Conservation (phyloP, 2,329 filamentous ascomycete species). For the Daldinia sp. region DNA sequence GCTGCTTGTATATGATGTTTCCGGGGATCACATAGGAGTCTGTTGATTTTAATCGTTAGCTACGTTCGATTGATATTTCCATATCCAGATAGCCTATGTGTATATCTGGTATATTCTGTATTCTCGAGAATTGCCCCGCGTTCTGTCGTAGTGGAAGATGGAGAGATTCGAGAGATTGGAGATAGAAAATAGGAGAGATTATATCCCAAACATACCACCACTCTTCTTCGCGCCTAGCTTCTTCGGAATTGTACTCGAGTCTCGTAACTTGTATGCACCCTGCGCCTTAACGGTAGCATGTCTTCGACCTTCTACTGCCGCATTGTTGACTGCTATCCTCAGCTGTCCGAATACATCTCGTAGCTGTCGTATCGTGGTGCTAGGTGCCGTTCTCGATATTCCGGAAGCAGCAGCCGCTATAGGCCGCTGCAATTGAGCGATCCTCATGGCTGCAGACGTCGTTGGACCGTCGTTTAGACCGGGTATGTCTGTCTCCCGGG, state of each 20-base stretch:
- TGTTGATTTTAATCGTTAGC: slow-evolving; percentile 54
- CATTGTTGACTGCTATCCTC: slow-evolving; percentile 52
- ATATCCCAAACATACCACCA: slow-evolving; percentile 72
- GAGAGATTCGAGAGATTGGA: not conserved
- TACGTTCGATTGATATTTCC: not conserved
- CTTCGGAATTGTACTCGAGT: slow-evolving; percentile 74
- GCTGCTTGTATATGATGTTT: slow-evolving; percentile 98
- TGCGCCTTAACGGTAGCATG: slow-evolving; percentile 72
- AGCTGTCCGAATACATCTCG: slow-evolving; percentile 51
- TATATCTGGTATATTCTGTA: not conserved
- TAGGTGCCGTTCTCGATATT: slow-evolving; percentile 42
- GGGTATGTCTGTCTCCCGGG: not conserved
- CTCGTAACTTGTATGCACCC: slow-evolving; percentile 74
- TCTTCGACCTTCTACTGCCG: slow-evolving; percentile 63
- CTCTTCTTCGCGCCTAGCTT: slow-evolving; percentile 95
- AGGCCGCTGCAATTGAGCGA: slow-evolving; percentile 59
- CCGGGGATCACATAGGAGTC: slow-evolving; percentile 94
- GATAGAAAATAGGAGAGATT: not conserved
- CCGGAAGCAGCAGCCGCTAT: slow-evolving; percentile 54
- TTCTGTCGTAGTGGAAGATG: not conserved
- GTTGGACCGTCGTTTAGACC: slow-evolving; percentile 32
- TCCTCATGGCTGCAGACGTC: slow-evolving; percentile 54
- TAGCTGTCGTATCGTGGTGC: slow-evolving; percentile 52
- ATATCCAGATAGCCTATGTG: not conserved
- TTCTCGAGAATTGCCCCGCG: not conserved